Evolutionary conservation across 306 rosid species (phyloP).

Genomic region (Corylus americana): DNA sequence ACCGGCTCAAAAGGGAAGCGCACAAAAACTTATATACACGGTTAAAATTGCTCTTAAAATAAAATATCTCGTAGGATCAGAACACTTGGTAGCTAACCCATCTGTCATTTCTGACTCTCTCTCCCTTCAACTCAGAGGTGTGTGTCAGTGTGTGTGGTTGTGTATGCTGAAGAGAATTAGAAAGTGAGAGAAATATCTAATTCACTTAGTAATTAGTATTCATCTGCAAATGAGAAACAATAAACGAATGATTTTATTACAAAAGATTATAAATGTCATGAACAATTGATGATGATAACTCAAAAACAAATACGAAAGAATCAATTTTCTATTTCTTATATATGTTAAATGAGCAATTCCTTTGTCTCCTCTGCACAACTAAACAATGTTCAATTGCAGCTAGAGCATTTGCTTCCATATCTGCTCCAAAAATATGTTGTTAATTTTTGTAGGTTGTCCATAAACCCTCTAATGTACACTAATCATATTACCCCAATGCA

Average conservation of each 20-base stretch:
- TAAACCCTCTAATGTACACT: background rate
- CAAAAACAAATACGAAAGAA: conserved; percentile 60
- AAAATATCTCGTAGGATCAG: no score
- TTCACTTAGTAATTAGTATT: background rate
- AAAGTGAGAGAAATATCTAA: background rate
- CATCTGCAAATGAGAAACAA: conserved; percentile 30
- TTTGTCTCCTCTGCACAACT: conserved; percentile 20
- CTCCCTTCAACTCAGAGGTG: no score
- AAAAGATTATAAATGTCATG: conserved; percentile 31
- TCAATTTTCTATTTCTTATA: conserved; percentile 16
- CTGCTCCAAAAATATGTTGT: conserved; percentile 23
- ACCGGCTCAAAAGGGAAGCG: no score
- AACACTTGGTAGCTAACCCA: background rate
- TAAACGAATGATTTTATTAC: conserved; percentile 56
- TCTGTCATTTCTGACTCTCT: background rate
- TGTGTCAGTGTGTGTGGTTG: no score
- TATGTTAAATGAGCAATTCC: background rate
- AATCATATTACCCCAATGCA: conserved; percentile 61
- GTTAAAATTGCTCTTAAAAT: no score
- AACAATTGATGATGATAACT: conserved; percentile 41
- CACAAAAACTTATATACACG: no score
- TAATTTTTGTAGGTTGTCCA: background rate
- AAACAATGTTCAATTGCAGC: conserved; percentile 23
- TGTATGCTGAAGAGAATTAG: background rate
- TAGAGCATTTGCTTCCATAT: conserved; percentile 19